Percentiles rank a stretch among this genome's conserved stretches.
Evolutionary conservation across 2,329 filamentous ascomycete species (phyloP).

Genomic region (Fusarium chaquense): DNA sequence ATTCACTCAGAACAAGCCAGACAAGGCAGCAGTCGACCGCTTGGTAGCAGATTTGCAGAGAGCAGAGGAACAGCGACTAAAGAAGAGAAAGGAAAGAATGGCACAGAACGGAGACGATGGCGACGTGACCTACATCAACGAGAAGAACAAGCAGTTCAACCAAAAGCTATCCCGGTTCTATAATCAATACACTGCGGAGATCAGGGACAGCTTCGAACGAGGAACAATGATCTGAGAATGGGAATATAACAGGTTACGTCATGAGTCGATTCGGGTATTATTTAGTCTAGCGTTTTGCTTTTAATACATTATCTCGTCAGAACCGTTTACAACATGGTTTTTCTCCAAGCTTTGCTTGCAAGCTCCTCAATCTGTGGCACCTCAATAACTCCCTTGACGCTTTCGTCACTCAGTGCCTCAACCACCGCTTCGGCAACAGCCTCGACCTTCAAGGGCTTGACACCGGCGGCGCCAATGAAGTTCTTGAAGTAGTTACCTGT

Average conservation of each 20-base stretch:
- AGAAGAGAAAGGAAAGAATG: conserved; percentile 85
- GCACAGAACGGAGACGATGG: conserved; percentile 83
- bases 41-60: conserved; percentile 88
- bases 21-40: conserved; percentile 87
- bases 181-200: conserved; percentile 98
- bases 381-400: conserved; percentile 80
- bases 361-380: conserved; percentile 83
- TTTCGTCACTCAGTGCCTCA: conserved; percentile 82
- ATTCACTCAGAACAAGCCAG: conserved; percentile 87
- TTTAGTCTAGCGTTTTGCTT: conserved; percentile 53
- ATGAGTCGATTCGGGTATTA: conserved; percentile 40
- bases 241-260: conserved; percentile 25
- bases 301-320: conserved; percentile 23
- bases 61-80: conserved; percentile 86
- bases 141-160: conserved; percentile 99
- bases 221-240: conserved; percentile 87
- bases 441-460: conserved; percentile 90
- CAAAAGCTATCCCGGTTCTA: conserved; percentile 96
- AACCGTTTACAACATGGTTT: conserved; percentile 79
- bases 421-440: conserved; percentile 89
- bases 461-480: conserved; percentile 83
- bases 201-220: conserved; percentile 96
- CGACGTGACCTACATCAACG: conserved; percentile 99
- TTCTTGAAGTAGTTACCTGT: conserved; percentile 80
- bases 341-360: conserved; percentile 87